These are phyloP conservation scores for Cladosporium halotolerans DNA, from an alignment of 2,329 filamentous ascomycete genomes.

Conservation along the genomic window DNA sequence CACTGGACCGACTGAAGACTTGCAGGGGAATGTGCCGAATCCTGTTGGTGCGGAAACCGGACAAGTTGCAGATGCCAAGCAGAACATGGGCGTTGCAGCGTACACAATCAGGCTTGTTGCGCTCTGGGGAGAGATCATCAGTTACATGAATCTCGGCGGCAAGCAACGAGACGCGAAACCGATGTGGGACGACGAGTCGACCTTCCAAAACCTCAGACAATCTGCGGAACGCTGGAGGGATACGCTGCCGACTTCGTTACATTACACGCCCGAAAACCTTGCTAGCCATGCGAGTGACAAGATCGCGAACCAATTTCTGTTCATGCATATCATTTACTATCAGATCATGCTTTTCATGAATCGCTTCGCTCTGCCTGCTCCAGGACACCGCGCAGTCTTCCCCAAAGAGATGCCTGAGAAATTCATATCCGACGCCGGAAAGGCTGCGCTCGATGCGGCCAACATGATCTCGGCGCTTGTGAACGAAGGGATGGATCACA, in stretches of 20 bases:
- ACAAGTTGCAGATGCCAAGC: conserved; percentile 58
- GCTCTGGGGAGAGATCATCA: conserved; percentile 83
- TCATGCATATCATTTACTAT: conserved; percentile 82
- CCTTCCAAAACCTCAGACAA: conserved; percentile 63
- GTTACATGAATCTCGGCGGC: conserved; percentile 84
- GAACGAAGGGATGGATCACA: conserved; percentile 70
- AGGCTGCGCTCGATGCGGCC: conserved; percentile 74
- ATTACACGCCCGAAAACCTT: conserved; percentile 75
- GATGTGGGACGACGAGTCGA: conserved; percentile 78
- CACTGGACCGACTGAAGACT: conserved; percentile 74
- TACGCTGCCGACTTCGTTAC: conserved; percentile 63
- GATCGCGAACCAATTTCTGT: conserved; percentile 84
- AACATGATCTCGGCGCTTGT: conserved; percentile 81
- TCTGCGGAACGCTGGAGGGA: conserved; percentile 65
- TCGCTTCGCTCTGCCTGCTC: conserved; percentile 70
- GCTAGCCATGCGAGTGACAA: conserved; percentile 77
- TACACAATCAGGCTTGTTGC: conserved; percentile 82
- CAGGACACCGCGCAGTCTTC: conserved; percentile 49
- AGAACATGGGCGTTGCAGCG: conserved; percentile 91
- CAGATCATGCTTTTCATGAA: conserved; percentile 89
- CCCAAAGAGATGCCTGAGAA: conserved; percentile 66
- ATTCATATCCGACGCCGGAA: conserved; percentile 66
- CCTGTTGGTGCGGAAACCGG: conserved; percentile 57
- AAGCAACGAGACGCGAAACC: conserved; percentile 69
- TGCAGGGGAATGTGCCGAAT: conserved; percentile 65